A percentile compares a stretch with the other conserved stretches of the same genome.
Conservation (phyloP, 177 flowering plant species). For the Vitis hybrid region DNA sequence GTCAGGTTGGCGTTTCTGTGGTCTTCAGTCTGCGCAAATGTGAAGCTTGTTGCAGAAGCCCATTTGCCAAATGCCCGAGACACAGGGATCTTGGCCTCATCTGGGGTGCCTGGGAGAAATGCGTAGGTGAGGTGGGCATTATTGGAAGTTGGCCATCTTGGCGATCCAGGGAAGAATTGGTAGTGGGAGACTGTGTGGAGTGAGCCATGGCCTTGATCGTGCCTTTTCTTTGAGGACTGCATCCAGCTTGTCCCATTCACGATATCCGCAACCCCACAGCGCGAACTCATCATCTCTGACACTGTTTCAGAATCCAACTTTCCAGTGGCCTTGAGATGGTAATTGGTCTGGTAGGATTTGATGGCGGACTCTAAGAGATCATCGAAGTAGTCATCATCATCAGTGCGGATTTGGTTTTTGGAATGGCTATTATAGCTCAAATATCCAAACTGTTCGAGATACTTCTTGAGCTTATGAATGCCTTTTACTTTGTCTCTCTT, state of each 20-base stretch:
- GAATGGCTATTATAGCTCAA: neutral
- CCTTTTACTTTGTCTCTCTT: conserved; percentile 18
- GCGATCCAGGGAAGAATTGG: conserved; percentile 4
- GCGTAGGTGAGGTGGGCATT: conserved; percentile 8
- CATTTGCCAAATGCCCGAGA: conserved; percentile 9
- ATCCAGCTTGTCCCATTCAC: conserved; percentile 13
- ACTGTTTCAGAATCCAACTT: conserved; percentile 31
- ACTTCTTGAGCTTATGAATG: conserved; percentile 18
- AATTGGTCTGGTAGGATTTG: conserved; percentile 41
- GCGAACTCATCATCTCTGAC: conserved; percentile 21
- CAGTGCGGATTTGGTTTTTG: neutral
- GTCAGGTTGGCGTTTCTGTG: neutral
- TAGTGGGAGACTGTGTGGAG: conserved; percentile 14
- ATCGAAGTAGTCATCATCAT: conserved; percentile 29
- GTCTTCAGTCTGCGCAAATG: neutral
- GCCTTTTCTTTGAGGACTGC: conserved; percentile 8
- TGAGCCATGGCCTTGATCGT: neutral
- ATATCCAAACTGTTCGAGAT: conserved; percentile 13
- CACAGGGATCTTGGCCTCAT: neutral
- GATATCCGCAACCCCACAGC: conserved; percentile 44
- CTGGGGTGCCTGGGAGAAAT: neutral
- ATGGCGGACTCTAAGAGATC: conserved; percentile 32
- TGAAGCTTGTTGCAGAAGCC: conserved; percentile 12
- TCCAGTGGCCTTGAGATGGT: conserved; percentile 36
- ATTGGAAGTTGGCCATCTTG: conserved; percentile 16